These are phyloP conservation scores for Sclerotinia nivalis DNA, from an alignment of 2,329 filamentous ascomycete species.

Conservation along the genomic window DNA sequence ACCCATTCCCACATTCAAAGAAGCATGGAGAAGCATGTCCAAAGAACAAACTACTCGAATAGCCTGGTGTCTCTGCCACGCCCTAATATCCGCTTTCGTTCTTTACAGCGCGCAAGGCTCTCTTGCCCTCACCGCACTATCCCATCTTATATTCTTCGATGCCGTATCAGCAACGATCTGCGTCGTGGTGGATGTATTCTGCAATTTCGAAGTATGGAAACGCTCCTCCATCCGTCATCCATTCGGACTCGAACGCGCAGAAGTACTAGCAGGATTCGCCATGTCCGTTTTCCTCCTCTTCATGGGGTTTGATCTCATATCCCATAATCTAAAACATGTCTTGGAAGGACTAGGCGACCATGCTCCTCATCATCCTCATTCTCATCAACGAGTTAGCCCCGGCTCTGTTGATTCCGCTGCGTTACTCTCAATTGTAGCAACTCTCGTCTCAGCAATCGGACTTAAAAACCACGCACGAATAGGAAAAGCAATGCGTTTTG, in stretches of 20 bases:
- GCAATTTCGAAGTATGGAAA: slow-evolving; percentile 98
- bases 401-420: slow-evolving; percentile 82
- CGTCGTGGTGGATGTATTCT: slow-evolving; percentile 86
- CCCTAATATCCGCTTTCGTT: slow-evolving; percentile 78
- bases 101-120: slow-evolving; percentile 85
- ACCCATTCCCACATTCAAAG: slow-evolving; percentile 83
- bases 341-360: slow-evolving; percentile 72
- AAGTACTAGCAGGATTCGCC: slow-evolving; percentile 92
- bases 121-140: slow-evolving; percentile 86
- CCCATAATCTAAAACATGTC: slow-evolving; percentile 90
- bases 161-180: slow-evolving; percentile 89
- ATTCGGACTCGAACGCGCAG: slow-evolving; percentile 87
- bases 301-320: slow-evolving; percentile 93
- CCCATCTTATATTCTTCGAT: slow-evolving; percentile 93
- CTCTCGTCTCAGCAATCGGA: slow-evolving; percentile 81
- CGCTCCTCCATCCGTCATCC: slow-evolving; percentile 89
- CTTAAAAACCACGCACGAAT: slow-evolving; percentile 91
- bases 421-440: slow-evolving; percentile 77
- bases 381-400: slow-evolving; percentile 66
- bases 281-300: slow-evolving; percentile 97
- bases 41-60: slow-evolving; percentile 79
- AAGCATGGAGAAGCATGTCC: slow-evolving; percentile 89
- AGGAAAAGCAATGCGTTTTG: slow-evolving; percentile 84
- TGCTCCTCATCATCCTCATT: slow-evolving; percentile 69
- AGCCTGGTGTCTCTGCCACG: slow-evolving; percentile 88